Evolutionary conservation across 345 rosid genomes (phyloP), one percentile per base, ranked within the genome.

Genomic region (Zanthoxylum bungeanum): DNA sequence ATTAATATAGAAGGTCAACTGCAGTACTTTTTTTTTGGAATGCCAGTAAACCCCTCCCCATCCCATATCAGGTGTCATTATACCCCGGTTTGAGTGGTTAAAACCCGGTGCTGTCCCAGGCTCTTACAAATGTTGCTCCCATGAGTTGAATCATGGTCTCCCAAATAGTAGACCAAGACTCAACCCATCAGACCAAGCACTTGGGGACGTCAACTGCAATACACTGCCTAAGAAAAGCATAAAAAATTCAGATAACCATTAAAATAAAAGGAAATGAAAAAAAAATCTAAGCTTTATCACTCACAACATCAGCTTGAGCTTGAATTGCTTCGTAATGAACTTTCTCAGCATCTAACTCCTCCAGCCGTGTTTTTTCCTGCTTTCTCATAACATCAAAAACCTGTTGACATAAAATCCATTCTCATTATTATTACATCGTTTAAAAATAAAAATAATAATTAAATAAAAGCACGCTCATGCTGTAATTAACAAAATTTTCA

Each of bases 321-420:
- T 90, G 96, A 66, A 82, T 77, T 75, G 89, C 87, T 74, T 80
- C 86, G 37, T 86, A 28, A 30, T 82, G 85, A 76, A 75, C 74
- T 72, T 85, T 85, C 83, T 90, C 98, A 19, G 91, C 85, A 1
- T 50, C 87, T 72, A 88, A 10, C 75, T 89, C 98, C 7, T 84
- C 80, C 68, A 84, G 79, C 27, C 98, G 90, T 51, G 85, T 79
- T 61, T 87, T 79, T 72, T 89, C 99, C 79, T 95, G 99, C 85
- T 79, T 89, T 80, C 93, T 87, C 99, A 95, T 92, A 16, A 91
- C 75, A 61, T 85, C 93, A 77, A 91, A 91, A 72, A 89, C 96
- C 99, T 90, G 75, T 57, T 31, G 69, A 68, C 66, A 4, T 28
- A 70, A 63, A 65, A 36, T 27, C 7, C 1, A 24, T 58, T 46